Conservation (phyloP, 2,329 filamentous ascomycete genomes). For the Fusarium sp. region DNA sequence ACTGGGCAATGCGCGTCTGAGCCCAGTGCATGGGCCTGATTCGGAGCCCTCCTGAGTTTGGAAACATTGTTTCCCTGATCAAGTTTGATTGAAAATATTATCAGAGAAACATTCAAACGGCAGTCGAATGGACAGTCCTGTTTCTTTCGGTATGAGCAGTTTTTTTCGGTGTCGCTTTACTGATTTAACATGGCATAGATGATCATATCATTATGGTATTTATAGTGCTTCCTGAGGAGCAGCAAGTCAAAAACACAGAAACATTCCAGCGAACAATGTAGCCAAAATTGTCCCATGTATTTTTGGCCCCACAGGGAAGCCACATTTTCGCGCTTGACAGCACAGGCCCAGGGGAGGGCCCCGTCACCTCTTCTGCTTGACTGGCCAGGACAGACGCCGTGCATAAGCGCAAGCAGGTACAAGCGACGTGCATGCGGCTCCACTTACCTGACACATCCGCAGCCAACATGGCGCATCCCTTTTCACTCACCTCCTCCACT, state of each 20-base stretch:
- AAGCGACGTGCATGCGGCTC: constrained; percentile 9
- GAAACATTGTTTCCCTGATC: not conserved
- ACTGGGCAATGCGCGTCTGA: constrained; percentile 36
- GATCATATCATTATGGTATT: not conserved
- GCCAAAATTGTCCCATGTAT: not conserved
- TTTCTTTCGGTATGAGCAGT: no score
- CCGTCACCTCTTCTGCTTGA: constrained; percentile 5
- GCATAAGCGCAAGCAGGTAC: constrained; percentile 19
- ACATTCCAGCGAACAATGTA: not conserved
- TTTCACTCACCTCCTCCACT: constrained; percentile 10
- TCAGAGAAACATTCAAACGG: not conserved
- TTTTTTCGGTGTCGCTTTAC: no score
- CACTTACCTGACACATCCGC: not conserved
- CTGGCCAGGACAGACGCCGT: constrained; percentile 35
- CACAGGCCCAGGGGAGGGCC: not conserved
- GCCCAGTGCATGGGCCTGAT: constrained; percentile 33
- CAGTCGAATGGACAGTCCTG: no score
- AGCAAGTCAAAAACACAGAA: not conserved
- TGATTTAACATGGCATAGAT: no score
- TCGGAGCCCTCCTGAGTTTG: constrained; percentile 3
- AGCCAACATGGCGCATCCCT: constrained; percentile 14
- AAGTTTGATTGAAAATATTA: not conserved
- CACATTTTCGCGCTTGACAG: not conserved
- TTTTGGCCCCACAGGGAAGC: not conserved
- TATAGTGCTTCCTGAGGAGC: not conserved